A percentile compares a stretch with the other conserved stretches of the same genome.
Conservation (phyloP, 306 rosid species). For the Elaeagnus macrophylla region DNA sequence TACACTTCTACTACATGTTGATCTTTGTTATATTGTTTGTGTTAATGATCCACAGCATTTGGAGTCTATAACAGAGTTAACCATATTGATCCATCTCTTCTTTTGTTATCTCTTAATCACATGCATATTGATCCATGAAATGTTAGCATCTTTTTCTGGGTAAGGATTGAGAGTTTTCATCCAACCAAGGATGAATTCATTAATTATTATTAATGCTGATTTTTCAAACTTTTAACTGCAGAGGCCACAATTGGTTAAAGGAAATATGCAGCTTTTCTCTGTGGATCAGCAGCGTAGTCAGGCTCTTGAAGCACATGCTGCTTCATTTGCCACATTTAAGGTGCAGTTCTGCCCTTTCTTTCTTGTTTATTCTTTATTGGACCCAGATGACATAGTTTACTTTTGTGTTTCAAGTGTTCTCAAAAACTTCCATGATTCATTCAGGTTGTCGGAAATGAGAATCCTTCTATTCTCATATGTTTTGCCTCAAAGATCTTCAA, state of each 20-base stretch:
- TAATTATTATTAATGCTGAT: background rate
- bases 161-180: background rate
- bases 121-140: no score
- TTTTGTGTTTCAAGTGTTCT: constrained; percentile 6
- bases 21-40: no score
- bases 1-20: no score
- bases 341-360: constrained; percentile 25
- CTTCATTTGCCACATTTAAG: constrained; percentile 60
- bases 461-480: constrained; percentile 60
- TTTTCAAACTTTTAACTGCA: constrained; percentile 22
- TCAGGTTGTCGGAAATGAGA: constrained; percentile 66
- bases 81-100: no score
- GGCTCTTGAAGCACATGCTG: constrained; percentile 91
- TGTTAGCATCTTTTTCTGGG: no score
- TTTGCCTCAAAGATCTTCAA: constrained; percentile 64
- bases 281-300: constrained; percentile 81
- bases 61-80: no score
- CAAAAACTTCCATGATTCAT: constrained; percentile 17
- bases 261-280: constrained; percentile 82
- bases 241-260: constrained; percentile 80
- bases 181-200: background rate
- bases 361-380: constrained; percentile 7
- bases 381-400: constrained; percentile 14
- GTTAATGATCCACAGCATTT: no score
- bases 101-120: no score